These are phyloP conservation scores for Ganoderma multipileum DNA, from an alignment of 1,284 basidiomycete genomes.

Conservation along the genomic window DNA sequence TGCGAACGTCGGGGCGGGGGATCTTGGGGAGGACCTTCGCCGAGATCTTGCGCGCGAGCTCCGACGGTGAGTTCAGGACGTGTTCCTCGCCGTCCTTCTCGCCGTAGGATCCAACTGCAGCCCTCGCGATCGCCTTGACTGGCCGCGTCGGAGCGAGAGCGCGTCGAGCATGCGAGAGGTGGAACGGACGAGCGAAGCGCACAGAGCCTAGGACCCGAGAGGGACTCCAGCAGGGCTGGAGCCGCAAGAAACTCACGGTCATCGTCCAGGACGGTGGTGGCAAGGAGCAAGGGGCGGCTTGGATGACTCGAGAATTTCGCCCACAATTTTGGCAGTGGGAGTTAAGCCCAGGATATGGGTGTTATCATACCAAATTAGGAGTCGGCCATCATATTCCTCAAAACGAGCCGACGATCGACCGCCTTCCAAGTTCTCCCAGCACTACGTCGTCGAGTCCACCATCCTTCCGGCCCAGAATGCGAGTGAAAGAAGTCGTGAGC, in stretches of 20 bases:
- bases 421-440: background rate
- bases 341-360: slow-evolving; percentile 5
- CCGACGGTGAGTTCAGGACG: slow-evolving; percentile 90
- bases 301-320: slow-evolving; percentile 22
- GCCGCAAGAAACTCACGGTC: slow-evolving; percentile 37
- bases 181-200: slow-evolving; percentile 40
- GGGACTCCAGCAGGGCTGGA: slow-evolving; percentile 34
- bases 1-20: slow-evolving; percentile 89
- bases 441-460: too few relatives aligned
- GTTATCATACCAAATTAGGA: slow-evolving; percentile 21
- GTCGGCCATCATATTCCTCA: background rate
- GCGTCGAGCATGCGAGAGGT: slow-evolving; percentile 40
- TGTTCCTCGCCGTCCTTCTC: slow-evolving; percentile 69
- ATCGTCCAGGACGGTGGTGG: slow-evolving; percentile 29
- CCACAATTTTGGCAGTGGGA: slow-evolving; percentile 10
- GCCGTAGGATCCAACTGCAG: slow-evolving; percentile 40
- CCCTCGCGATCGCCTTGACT: slow-evolving; percentile 42
- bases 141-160: slow-evolving; percentile 47
- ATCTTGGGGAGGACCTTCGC: slow-evolving; percentile 91
- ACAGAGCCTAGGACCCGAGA: slow-evolving; percentile 32
- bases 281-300: slow-evolving; percentile 18
- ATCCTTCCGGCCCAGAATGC: background rate
- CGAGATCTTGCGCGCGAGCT: slow-evolving; percentile 89
- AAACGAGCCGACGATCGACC: background rate
- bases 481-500: background rate